A percentile compares a stretch with the other conserved stretches of the same genome.
phyloP scores from a whole-genome alignment of 2,329 filamentous ascomycete species.

The Biscogniauxia marginata region DNA sequence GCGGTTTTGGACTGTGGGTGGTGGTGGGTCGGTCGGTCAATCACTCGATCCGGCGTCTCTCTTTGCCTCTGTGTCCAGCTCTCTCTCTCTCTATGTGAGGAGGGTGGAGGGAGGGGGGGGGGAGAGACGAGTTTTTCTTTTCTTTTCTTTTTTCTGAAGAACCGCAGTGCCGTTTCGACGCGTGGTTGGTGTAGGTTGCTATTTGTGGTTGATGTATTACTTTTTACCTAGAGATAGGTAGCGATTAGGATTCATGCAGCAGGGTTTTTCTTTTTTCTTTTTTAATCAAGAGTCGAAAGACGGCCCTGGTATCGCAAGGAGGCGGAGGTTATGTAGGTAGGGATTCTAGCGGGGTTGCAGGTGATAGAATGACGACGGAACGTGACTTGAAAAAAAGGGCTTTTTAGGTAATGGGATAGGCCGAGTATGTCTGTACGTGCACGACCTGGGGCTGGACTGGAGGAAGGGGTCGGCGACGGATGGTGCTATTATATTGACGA shows the following conservation, averaged over 20 bases:
- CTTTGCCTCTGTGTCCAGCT: no score
- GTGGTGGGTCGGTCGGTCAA: slow-evolving; percentile 2
- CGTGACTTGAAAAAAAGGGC: slow-evolving; percentile 33
- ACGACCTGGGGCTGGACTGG: not conserved
- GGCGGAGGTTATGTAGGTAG: slow-evolving; percentile 31
- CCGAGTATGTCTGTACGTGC: slow-evolving; percentile 12
- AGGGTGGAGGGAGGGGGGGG: not conserved
- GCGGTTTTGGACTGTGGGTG: slow-evolving; percentile 6
- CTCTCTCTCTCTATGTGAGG: not conserved
- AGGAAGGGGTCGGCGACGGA: slow-evolving; percentile 14
- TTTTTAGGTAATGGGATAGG: slow-evolving; percentile 31
- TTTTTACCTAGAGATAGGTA: slow-evolving; percentile 9
- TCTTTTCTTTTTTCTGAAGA: not conserved
- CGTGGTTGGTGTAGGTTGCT: not conserved
- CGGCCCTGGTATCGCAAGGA: slow-evolving; percentile 21
- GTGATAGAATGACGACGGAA: slow-evolving; percentile 32
- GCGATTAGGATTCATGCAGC: slow-evolving; percentile 19
- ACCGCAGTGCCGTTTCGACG: not conserved
- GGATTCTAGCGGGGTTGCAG: slow-evolving; percentile 32
- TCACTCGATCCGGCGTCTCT: slow-evolving; percentile 2
- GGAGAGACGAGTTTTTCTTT: not conserved
- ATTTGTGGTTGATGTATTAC: not conserved
- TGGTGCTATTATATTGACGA: slow-evolving; percentile 2
- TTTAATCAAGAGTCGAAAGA: slow-evolving; percentile 12
- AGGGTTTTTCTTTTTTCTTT: slow-evolving; percentile 2